These are phyloP conservation scores for Auricularia sp. DNA, from an alignment of 768 basidiomycete genomes.

Conservation along the genomic window DNA sequence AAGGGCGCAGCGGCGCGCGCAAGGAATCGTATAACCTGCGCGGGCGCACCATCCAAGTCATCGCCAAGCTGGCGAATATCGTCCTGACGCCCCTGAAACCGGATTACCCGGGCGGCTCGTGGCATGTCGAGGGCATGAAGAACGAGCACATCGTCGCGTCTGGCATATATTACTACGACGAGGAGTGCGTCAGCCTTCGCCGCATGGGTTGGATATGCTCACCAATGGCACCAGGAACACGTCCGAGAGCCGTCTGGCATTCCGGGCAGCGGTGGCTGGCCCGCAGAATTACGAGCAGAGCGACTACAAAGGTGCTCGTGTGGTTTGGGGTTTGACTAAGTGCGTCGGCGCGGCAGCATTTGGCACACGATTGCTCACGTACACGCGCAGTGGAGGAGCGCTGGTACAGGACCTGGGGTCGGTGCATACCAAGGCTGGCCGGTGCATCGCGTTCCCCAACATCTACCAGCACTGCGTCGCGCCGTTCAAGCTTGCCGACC, in stretches of 20 bases:
- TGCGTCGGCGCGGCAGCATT: slow-evolving; percentile 9
- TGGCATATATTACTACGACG: slow-evolving; percentile 16
- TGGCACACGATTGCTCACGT: slow-evolving; percentile 1
- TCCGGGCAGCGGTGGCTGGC: slow-evolving; percentile 18
- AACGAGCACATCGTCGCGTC: slow-evolving; percentile 18
- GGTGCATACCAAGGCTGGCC: slow-evolving; percentile 25
- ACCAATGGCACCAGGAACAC: slow-evolving; percentile 21
- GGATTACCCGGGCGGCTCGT: slow-evolving; percentile 26
- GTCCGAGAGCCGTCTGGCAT: slow-evolving; percentile 20
- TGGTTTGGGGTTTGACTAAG: slow-evolving; percentile 18
- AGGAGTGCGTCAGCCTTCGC: slow-evolving; percentile 12
- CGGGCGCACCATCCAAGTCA: slow-evolving; percentile 26
- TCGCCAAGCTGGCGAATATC: slow-evolving; percentile 25
- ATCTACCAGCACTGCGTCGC: slow-evolving; percentile 24
- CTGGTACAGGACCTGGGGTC: slow-evolving; percentile 20
- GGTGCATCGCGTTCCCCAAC: slow-evolving; percentile 23
- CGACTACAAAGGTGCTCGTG: slow-evolving; percentile 20
- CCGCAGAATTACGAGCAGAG: slow-evolving; percentile 14
- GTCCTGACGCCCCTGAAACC: slow-evolving; percentile 29
- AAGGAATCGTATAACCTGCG: slow-evolving; percentile 25
- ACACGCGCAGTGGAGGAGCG: slow-evolving; percentile 7
- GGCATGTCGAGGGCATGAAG: slow-evolving; percentile 31
- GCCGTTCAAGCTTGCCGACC: slow-evolving; percentile 28
- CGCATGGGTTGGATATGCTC: slow-evolving; percentile 21
- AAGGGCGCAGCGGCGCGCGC: slow-evolving; percentile 4